These are phyloP conservation scores for Exophiala xenobiotica DNA, from an alignment of 2,329 filamentous ascomycete genomes.

Conservation along the genomic window DNA sequence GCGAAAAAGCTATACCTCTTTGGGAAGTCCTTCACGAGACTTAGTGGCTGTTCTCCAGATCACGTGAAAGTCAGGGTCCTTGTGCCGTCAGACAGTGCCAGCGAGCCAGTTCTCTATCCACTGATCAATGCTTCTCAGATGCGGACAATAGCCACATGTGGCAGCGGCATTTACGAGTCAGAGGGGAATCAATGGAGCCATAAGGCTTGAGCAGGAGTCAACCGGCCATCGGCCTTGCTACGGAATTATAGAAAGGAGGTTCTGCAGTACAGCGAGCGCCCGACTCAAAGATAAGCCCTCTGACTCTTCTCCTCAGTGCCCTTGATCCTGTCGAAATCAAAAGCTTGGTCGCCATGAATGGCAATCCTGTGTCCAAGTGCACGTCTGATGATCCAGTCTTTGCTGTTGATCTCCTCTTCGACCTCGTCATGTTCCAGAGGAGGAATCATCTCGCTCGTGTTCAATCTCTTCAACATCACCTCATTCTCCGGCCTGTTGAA, in stretches of 20 bases:
- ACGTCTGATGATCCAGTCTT: slow-evolving; percentile 45
- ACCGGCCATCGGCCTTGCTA: too few species aligned
- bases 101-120: too few species aligned
- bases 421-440: slow-evolving; percentile 33
- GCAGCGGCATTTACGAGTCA: too few species aligned
- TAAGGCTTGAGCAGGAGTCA: too few species aligned
- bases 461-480: slow-evolving; percentile 43
- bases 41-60: background rate
- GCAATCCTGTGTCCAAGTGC: slow-evolving; percentile 38
- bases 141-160: too few species aligned
- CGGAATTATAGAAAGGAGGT: background rate
- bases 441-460: slow-evolving; percentile 39
- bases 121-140: too few species aligned
- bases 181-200: background rate
- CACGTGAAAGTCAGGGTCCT: background rate
- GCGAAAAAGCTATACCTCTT: slow-evolving; percentile 19
- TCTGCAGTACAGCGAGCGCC: background rate
- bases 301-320: slow-evolving; percentile 30
- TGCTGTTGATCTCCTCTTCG: slow-evolving; percentile 40
- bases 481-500: slow-evolving; percentile 54
- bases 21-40: slow-evolving; percentile 1
- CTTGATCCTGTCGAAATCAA: slow-evolving; percentile 26
- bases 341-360: slow-evolving; percentile 23
- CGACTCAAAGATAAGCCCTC: slow-evolving; percentile 21
- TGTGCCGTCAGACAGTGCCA: too few species aligned